Base-by-base conservation (phyloP, 768 basidiomycete genomes). In the Brasilioporus rufonigricans region DNA sequence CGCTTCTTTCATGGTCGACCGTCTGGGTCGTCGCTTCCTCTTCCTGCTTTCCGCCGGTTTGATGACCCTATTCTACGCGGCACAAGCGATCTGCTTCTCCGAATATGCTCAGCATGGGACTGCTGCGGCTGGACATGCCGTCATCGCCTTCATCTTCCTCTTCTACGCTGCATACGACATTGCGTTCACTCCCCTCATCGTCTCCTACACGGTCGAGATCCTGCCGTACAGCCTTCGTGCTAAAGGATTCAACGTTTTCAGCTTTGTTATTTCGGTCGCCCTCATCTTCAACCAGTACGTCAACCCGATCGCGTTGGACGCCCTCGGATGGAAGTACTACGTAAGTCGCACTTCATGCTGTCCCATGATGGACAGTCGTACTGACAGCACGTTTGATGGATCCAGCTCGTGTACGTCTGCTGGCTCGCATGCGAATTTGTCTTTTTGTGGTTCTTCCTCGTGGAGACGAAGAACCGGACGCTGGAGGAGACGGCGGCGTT, bases 201-300 rank as follows among this genome's bases (percentile, higher is more conserved):
- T 93, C 52, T 82, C 87, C 0, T 93, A 94, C 75, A 89, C 91
- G 41, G 80, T 93, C 59, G 93, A 96, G 72, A 94, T 95, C 72
- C 74, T 94, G 50, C 92, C 92, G 6, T 93, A 79, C 75, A 73
- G 75, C 29, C 76, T 94, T 53, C 91, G 92, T 69, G 91, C 91
- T 60, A 93, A 92, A 77, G 90, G 91, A 50, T 85, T 91, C 76
- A 87, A 80, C 60, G 64, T 93, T 51, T 90, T 93, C 78, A 88
- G 83, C 73, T 87, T 93, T 68, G 73, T 81, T 54, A 82, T 91
- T 67, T 90, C 89, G 13, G 60, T 87, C 52, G 80, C 91, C 8
- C 83, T 93, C 61, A 89, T 95, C 70, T 91, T 95, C 73, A 93
- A 92, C 69, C 91, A 91, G 72, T 91, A 92, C 65, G 83, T 86